phyloP scores from a whole-genome alignment of 148 eudicot genomes.

The Persicaria maculosa region DNA sequence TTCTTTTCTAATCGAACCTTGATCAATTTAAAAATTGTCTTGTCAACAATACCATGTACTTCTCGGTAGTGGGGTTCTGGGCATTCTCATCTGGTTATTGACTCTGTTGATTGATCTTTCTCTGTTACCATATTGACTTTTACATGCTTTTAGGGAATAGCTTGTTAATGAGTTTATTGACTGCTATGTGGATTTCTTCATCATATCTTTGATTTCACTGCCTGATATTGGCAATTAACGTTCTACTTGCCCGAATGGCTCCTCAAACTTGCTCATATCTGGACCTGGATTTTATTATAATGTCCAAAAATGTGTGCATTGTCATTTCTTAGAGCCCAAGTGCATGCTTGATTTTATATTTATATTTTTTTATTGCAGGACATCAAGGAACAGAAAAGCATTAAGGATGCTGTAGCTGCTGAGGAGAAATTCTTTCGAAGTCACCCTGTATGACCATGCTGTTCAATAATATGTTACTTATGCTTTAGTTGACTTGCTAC shows the following conservation, averaged over 20 bases:
- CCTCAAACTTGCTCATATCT: neutral
- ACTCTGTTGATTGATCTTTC: neutral
- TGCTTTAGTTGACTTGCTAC: neutral
- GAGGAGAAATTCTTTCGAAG: conserved; percentile 92
- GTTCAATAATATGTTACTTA: conserved; percentile 1
- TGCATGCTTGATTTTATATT: neutral
- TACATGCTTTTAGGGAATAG: no score
- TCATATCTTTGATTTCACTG: neutral
- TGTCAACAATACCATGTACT: neutral
- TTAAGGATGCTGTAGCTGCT: conserved; percentile 85
- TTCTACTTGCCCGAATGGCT: neutral
- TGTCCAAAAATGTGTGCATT: neutral
- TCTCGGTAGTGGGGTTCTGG: neutral
- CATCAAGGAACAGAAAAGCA: conserved; percentile 57
- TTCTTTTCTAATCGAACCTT: neutral
- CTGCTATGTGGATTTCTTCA: neutral
- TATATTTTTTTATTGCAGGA: conserved; percentile 37
- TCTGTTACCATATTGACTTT: neutral
- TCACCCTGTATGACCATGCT: conserved; percentile 60
- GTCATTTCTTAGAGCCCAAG: neutral
- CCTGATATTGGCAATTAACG: neutral
- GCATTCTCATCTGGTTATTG: neutral
- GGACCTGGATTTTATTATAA: neutral
- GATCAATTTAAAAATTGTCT: neutral
- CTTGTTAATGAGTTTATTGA: neutral